Evolutionary conservation across 176 grass and related monocot genomes (phyloP), one percentile per base, ranked within the genome.

Genomic region (Cenchrus americanus): DNA sequence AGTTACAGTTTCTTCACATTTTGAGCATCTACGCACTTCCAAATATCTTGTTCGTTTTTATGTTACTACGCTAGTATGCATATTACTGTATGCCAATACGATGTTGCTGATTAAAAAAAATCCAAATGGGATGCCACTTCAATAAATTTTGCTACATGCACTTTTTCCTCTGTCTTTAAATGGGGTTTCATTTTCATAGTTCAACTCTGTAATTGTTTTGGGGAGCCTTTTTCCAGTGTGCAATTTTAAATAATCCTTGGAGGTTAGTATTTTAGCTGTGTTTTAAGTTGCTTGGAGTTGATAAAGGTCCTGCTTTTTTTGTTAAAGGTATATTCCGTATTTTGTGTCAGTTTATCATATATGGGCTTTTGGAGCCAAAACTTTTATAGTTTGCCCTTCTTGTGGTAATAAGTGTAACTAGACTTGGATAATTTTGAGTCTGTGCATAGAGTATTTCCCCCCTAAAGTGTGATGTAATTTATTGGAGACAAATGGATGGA

Each of bases 401-500:
- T 58, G 55, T 58, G 55, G n/a, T 58, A 58, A n/a, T 59, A 59
- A 59, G 21, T 59, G 55, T 59, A 14, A 19, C 55, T 59, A 59
- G n/a, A 14, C 41, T 70, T 70, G 41, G 11, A 14, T 43, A 23
- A 7, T 24, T 69, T 48, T 49, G 43, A 71, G 47, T 71, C 23
- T 49, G 12, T 12, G 9, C 22, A 50, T 72, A 70, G n/a, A 47
- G 7, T 72, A 27, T 71, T 71, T 8, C 10, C 46, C 46, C 10
- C 11, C 10, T 71, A 70, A 63, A 55, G 24, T 8, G 10, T 30
- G 15, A 40, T 19, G 21, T 67, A 60, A 60, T 84, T 41, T 44
- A 46, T 52, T 19, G 30, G 68, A 58, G 69, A 80, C 51, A 82
- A 69, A 77, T 77, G 71, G 70, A 70, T 8, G 11, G 27, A 30